A percentile compares a stretch with the other conserved stretches of the same genome.
Conservation (phyloP, 139 green algal species). For the Auxenochlorella pyrenoidosa region DNA sequence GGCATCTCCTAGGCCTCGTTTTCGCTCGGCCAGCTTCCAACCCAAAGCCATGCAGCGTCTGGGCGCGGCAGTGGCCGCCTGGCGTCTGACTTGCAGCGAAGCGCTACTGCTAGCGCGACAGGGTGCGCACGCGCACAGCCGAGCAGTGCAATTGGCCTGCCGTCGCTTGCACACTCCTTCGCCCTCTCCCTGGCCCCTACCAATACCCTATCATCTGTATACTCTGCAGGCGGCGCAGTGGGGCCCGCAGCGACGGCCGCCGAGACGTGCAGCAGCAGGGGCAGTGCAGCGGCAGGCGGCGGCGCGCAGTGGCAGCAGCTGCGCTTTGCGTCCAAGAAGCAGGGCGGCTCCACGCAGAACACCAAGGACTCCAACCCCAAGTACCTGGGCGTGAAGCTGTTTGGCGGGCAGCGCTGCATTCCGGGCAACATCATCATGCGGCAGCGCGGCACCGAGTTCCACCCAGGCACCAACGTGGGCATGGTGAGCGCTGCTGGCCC, state of each 20-base stretch:
- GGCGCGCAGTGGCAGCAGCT: constrained; percentile 30
- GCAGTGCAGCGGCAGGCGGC: neutral
- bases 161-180: neutral
- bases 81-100: neutral
- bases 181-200: neutral
- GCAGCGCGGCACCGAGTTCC: constrained; percentile 92
- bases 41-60: neutral
- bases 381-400: constrained; percentile 93
- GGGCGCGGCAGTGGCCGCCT: neutral
- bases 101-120: neutral
- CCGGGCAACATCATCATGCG: constrained; percentile 94
- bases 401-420: constrained; percentile 75
- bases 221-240: neutral
- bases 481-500: constrained; percentile 62
- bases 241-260: neutral
- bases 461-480: constrained; percentile 85
- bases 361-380: constrained; percentile 86
- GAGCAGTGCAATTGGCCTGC: neutral
- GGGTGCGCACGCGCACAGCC: neutral
- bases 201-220: neutral
- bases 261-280: constrained; percentile 4
- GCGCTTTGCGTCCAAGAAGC: constrained; percentile 79
- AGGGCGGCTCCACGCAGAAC: constrained; percentile 86
- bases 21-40: neutral
- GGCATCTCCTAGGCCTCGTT: neutral